Evolutionary conservation across 179 eudicot genomes (phyloP), one percentile per base, ranked within the genome.

Genomic region (Vitellaria paradoxa): DNA sequence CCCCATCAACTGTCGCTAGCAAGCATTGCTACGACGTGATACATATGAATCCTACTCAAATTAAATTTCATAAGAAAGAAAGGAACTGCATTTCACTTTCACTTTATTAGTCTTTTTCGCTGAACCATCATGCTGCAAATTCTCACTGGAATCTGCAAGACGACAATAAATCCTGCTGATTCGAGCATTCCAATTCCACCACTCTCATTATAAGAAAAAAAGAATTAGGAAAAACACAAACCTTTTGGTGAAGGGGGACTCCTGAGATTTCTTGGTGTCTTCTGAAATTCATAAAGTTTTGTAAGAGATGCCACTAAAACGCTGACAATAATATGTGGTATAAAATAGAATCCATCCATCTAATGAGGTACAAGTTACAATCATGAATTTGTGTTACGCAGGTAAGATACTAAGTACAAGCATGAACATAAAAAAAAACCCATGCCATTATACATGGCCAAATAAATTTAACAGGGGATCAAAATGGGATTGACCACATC

Each of bases 71-170:
- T 20, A 42, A 71, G 57, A 65, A 23, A 20, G 26, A 63, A 61
- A 52, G 64, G 62, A 69, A 50, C 2, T 37, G 18, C 13, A 75
- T 73, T 81, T 79, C 57, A 82, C 92, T 74, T 82, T 78, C 17
- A n/a, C 50, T 55, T 55, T 74, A 74, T 78, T 81, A 78, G 50
- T 59, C 67, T 74, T 82, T 65, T 74, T 69, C 64, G 70, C 80
- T 68, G 86, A 81, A 81, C 72, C 77, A 70, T 7, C 79, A 55
- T 57, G 80, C 66, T 63, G 84, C 78, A 70, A 56, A 63, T 67
- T 84, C 83, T 84, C 73, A 65, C 76, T 75, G 65, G 90, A 77
- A 78, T 65, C 92, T 89, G 87, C 56, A 86, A 87, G 42, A 62
- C 65, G 67, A 59, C 63, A 77, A 46, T 14, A 23, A 68, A 30